Conservation (phyloP, 1,284 basidiomycete species). For the Ustilago cynodontis region DNA sequence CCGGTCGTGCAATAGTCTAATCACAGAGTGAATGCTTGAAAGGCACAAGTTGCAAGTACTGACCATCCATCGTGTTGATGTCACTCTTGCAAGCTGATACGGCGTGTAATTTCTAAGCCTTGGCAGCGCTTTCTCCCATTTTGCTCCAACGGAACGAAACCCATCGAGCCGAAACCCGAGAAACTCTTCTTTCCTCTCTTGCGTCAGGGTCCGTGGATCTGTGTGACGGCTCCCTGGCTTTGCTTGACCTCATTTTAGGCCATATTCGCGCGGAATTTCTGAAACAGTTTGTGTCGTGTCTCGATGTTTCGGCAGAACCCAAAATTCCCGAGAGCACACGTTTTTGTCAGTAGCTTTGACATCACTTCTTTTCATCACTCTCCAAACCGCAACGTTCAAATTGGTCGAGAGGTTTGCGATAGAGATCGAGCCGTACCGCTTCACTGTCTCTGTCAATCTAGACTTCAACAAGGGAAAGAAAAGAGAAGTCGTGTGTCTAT, state of each 20-base stretch:
- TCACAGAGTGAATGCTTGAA: background rate
- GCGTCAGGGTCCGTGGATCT: background rate
- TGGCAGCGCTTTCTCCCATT: background rate
- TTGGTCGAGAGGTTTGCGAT: background rate
- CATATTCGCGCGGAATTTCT: conserved; percentile 13
- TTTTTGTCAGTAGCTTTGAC: conserved; percentile 9
- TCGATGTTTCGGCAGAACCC: background rate
- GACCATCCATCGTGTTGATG: conserved; percentile 6
- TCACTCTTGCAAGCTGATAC: background rate
- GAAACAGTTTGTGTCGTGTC: background rate
- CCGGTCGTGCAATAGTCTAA: too few relatives aligned
- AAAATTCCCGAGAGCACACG: conserved; percentile 1
- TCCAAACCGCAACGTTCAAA: too few relatives aligned
- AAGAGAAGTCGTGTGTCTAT: background rate
- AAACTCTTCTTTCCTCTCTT: background rate
- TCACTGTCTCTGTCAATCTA: too few relatives aligned
- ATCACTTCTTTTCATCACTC: background rate
- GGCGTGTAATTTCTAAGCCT: conserved; percentile 6
- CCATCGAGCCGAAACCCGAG: background rate
- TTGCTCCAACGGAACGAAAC: background rate
- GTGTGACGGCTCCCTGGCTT: background rate
- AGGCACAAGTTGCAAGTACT: background rate
- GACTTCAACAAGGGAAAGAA: too few relatives aligned
- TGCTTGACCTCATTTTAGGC: background rate
- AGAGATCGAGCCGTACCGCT: too few relatives aligned